These are phyloP conservation scores for Cercospora janseana DNA, from an alignment of 2,329 filamentous ascomycete species.

Conservation along the genomic window DNA sequence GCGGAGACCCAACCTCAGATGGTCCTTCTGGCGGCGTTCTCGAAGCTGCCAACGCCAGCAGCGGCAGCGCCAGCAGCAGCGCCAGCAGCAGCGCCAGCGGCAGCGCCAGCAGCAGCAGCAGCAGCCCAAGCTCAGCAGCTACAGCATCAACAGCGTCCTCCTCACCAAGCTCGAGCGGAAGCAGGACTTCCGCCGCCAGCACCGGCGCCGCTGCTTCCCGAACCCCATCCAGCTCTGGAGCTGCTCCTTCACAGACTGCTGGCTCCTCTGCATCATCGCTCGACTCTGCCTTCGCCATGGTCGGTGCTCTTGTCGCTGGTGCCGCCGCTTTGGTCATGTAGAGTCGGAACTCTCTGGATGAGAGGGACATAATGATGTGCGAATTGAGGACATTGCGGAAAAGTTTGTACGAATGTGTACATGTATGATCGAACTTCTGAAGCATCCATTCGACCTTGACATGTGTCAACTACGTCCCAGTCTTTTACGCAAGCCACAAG, in stretches of 20 bases:
- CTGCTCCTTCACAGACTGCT: not conserved
- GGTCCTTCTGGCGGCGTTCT: not conserved
- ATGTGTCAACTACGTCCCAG: too few species aligned
- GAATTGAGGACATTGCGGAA: not conserved
- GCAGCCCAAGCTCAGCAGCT: not conserved
- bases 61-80: not conserved
- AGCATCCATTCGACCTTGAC: too few species aligned
- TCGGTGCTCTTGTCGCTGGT: constrained; percentile 8
- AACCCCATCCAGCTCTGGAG: not conserved
- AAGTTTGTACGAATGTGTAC: not conserved
- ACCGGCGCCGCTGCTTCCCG: not conserved
- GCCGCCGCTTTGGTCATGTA: constrained; percentile 13
- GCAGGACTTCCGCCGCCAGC: not conserved
- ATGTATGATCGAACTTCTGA: too few species aligned
- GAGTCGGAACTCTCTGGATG: too few species aligned
- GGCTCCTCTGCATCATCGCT: constrained; percentile 4
- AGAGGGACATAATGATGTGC: not conserved
- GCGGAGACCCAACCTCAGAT: not conserved
- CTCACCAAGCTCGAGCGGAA: not conserved
- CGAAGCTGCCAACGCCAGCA: not conserved
- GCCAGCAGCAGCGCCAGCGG: not conserved
- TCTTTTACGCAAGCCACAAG: too few species aligned
- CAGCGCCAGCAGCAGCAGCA: not conserved
- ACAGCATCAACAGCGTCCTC: not conserved
- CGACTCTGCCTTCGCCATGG: constrained; percentile 8